Evolutionary conservation across 2,329 filamentous ascomycete genomes (phyloP), one percentile per base, ranked within the genome.

Genomic region (Ploettnerulaceae sp.): DNA sequence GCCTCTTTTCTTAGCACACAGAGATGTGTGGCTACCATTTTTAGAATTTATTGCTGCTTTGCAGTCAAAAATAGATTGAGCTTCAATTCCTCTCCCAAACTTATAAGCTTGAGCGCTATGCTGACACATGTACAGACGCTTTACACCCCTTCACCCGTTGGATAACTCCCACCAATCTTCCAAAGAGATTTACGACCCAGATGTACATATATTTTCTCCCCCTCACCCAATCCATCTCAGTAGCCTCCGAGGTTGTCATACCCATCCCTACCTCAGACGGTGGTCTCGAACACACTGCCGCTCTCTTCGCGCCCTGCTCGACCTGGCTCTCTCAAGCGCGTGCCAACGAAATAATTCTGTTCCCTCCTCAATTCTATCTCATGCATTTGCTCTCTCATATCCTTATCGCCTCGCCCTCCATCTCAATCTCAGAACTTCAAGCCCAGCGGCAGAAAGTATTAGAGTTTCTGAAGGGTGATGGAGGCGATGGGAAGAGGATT

Each of bases 201-300:
- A 97, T 97, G 91, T 98, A 97, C 67, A 66, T 97, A 8, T 95
- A 95, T 67, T 83, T 94, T 66, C 74, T 96, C 2, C 89, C 89
- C 0, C 67, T 82, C 11, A 32, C 49, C 6, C 48, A 61, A 11
- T 57, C 65, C 11, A 49, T 9, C 46, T 45, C 32, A 38, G 14
- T 57, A n/a, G 28, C 48, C 2, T 41, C 63, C 4, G 53, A 64
- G 5, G 61, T 57, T 24, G 58, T 51, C 57, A 66, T 61, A 51
- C 68, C 53, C 53, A 76, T 79, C 2, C 84, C 89, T 0, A 85
- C 81, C 0, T 75, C 76, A 51, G 88, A 91, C 58, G 85, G 85
- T 18, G 77, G 76, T 12, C 54, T 75, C 4, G 75, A 79, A 53
- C 74, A 79, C 43, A 91, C 87, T 1, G 82, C 88, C 4, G 89